Conservation (phyloP, 345 rosid species). For the Eucalyptus leucophloia region DNA sequence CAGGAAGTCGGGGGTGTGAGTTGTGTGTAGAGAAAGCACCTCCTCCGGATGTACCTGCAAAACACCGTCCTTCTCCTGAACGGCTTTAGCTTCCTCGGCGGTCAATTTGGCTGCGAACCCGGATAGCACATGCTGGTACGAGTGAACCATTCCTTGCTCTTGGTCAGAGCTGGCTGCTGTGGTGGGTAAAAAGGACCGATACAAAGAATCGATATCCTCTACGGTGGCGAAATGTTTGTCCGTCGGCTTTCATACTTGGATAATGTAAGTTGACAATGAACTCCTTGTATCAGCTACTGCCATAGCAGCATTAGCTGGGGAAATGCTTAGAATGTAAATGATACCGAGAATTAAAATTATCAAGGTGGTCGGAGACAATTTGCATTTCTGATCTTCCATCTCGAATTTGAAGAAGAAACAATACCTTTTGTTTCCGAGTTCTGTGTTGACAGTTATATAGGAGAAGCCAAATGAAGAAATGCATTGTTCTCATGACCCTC, state of each 20-base stretch:
- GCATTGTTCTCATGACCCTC: too few relatives aligned
- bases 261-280: conserved; percentile 17
- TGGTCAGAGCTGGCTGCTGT: background rate
- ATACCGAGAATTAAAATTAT: background rate
- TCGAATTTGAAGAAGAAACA: background rate
- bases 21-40: conserved; percentile 22
- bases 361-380: background rate
- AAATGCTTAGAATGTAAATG: background rate
- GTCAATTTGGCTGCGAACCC: conserved; percentile 20
- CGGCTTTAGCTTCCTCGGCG: background rate
- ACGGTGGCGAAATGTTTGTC: background rate
- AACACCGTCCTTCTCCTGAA: conserved; percentile 19
- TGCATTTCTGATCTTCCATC: background rate
- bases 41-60: conserved; percentile 19
- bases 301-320: background rate
- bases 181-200: conserved; percentile 15
- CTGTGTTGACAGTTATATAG: background rate
- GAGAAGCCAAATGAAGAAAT: background rate
- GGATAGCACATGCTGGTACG: conserved; percentile 10
- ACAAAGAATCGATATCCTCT: conserved; percentile 2
- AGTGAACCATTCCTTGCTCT: background rate
- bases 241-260: conserved; percentile 15
- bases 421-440: background rate
- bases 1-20: conserved; percentile 31
- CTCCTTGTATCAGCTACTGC: background rate